Evolutionary conservation across 176 grass and related monocot genomes (phyloP), one percentile per base, ranked within the genome.

Genomic region (Tillandsia leiboldiana): DNA sequence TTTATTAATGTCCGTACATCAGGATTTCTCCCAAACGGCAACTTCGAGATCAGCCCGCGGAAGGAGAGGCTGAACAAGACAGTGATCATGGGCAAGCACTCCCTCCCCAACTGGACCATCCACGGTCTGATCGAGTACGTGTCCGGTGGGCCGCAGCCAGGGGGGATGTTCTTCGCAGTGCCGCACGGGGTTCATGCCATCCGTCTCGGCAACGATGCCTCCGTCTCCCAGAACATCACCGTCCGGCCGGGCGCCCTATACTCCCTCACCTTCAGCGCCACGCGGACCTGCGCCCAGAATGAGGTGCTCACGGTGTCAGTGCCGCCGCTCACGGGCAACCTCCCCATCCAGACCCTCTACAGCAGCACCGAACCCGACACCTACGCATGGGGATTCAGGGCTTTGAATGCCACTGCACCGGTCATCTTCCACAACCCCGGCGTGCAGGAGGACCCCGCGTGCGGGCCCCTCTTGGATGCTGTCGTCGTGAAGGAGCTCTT

Each of bases 221-320:
- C 82, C 1, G 86, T 88, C 48, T 74, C 89, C 10, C 94, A 99
- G 82, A 99, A 99, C 78, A 77, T 99, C 2, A 83, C 82, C 27
- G 94, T 93, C 26, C 85, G 79, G 8, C 94, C 94, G 0, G 89
- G 94, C 13, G 13, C 89, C 22, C 75, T 90, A n/a, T 99, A 99
- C 79, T 79, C 94, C 26, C 77, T 99, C 65, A 99, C 94, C 8
- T 99, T 99, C 78, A 77, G 89, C 27, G 89, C 94, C 18, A 99
- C 94, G 52, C 77, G 94, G 68, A 99, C 94, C 11, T 99, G 94
- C 73, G 89, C 94, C 23, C 89, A 93, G 82, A 89, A 99, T 80
- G 94, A 99, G 87, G 71, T 73, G 71, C 73, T 71, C 51, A 66
- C 61, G 53, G 78, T 80, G 23, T 23, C 51, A 2, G 56, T 71